Percentiles rank a stretch among this genome's conserved stretches.
These are phyloP conservation scores for Fusarium haematococcum DNA, from an alignment of 2,329 filamentous ascomycete species.

Conservation along the genomic window DNA sequence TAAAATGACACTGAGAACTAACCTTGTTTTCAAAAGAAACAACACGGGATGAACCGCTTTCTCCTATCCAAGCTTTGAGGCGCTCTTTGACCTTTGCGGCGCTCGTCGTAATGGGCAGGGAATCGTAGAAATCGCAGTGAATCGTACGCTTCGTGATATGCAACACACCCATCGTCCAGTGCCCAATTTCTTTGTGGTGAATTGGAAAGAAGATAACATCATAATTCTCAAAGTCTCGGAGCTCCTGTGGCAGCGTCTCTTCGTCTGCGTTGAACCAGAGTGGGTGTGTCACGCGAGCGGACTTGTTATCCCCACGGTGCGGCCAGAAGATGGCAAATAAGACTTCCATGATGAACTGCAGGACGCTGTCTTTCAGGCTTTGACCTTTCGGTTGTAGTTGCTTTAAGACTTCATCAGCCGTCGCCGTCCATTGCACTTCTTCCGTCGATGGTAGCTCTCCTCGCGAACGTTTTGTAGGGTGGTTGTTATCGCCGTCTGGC, in stretches of 20 bases:
- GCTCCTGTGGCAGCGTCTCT: neutral
- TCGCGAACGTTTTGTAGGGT: neutral
- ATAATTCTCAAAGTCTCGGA: neutral
- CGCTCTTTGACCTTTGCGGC: neutral
- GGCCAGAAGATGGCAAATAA: neutral
- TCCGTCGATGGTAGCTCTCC: neutral
- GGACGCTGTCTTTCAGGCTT: neutral
- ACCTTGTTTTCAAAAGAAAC: neutral
- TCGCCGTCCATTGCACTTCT: neutral
- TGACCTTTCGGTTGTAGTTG: neutral
- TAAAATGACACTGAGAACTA: rapidly evolving
- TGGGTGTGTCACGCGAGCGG: neutral
- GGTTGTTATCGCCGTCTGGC: neutral
- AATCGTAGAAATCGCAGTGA: neutral
- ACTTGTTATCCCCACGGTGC: neutral
- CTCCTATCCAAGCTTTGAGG: neutral
- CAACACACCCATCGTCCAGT: neutral
- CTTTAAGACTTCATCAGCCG: neutral
- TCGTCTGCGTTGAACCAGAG: neutral
- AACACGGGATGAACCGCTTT: neutral
- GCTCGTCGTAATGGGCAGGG: neutral
- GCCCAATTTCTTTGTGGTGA: neutral
- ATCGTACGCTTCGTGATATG: neutral
- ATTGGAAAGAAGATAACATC: neutral
- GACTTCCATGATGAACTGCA: neutral